Percentiles rank a stretch among this genome's conserved stretches.
Conservation (phyloP, 345 rosid genomes). For the Arabidopsis arenosa region DNA sequence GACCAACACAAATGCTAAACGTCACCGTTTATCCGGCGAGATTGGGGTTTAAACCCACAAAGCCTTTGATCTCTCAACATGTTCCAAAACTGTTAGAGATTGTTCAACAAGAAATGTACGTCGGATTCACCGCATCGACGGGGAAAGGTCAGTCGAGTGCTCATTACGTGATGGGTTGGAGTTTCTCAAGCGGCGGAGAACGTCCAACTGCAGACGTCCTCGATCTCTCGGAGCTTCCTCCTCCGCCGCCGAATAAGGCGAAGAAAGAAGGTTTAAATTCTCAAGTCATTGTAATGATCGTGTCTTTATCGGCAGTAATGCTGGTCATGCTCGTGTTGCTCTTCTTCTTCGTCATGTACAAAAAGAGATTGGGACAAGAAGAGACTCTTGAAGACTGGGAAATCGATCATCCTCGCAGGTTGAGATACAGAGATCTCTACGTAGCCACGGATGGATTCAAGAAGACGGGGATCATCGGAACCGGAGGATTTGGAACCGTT, state of each 20-base stretch:
- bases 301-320: conserved; percentile 42
- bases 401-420: conserved; percentile 63
- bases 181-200: conserved; percentile 50
- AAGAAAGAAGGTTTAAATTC: conserved; percentile 14
- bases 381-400: conserved; percentile 69
- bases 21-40: conserved; percentile 52
- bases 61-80: conserved; percentile 42
- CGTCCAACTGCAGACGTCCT: conserved; percentile 35
- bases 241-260: conserved; percentile 39
- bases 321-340: conserved; percentile 40
- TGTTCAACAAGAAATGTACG: conserved; percentile 49
- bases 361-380: conserved; percentile 47
- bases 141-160: conserved; percentile 51
- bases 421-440: conserved; percentile 57
- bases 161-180: conserved; percentile 76
- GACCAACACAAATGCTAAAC: conserved; percentile 22
- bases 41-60: conserved; percentile 29
- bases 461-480: conserved; percentile 52
- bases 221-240: conserved; percentile 39
- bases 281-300: conserved; percentile 48
- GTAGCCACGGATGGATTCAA: conserved; percentile 60
- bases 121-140: conserved; percentile 64
- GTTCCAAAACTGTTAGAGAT: conserved; percentile 24
- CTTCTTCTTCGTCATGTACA: conserved; percentile 41
- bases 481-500: conserved; percentile 66